These are phyloP conservation scores for Neurospora sp. DNA, from an alignment of 495 filamentous ascomycete species.

Conservation along the genomic window DNA sequence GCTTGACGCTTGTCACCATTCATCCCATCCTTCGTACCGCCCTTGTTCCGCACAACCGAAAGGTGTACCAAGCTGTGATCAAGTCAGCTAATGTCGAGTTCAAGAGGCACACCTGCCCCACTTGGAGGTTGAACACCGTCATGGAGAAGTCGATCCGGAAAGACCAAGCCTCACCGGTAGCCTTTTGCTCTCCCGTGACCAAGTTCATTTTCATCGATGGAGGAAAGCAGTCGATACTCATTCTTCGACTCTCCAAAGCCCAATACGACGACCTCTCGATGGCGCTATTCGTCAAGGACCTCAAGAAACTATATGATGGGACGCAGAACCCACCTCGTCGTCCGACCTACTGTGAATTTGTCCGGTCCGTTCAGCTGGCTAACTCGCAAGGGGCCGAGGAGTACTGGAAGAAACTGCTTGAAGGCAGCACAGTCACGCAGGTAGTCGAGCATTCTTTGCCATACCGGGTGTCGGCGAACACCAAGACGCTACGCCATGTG, in stretches of 20 bases:
- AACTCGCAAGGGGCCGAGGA: slow-evolving; percentile 27
- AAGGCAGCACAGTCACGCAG: slow-evolving; percentile 32
- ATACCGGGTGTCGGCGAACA: slow-evolving; percentile 21
- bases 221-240: slow-evolving; percentile 33
- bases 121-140: slow-evolving; percentile 28
- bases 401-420: slow-evolving; percentile 33
- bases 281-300: slow-evolving; percentile 31
- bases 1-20: slow-evolving; percentile 26
- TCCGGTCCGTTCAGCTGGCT: slow-evolving; percentile 25
- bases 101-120: slow-evolving; percentile 28
- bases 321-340: slow-evolving; percentile 21
- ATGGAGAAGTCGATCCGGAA: slow-evolving; percentile 31
- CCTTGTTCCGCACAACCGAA: slow-evolving; percentile 31
- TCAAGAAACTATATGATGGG: slow-evolving; percentile 32
- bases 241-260: slow-evolving; percentile 35
- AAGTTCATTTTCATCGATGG: slow-evolving; percentile 39
- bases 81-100: slow-evolving; percentile 31
- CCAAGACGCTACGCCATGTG: slow-evolving; percentile 26
- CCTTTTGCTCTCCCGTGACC: slow-evolving; percentile 32
- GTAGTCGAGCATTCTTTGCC: slow-evolving; percentile 31
- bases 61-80: slow-evolving; percentile 36
- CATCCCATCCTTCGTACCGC: slow-evolving; percentile 38
- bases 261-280: slow-evolving; percentile 37
- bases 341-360: slow-evolving; percentile 34
- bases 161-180: slow-evolving; percentile 26